These are phyloP conservation scores for Carex arenaria DNA, from an alignment of 202 grass and related monocot species.

Conservation along the genomic window DNA sequence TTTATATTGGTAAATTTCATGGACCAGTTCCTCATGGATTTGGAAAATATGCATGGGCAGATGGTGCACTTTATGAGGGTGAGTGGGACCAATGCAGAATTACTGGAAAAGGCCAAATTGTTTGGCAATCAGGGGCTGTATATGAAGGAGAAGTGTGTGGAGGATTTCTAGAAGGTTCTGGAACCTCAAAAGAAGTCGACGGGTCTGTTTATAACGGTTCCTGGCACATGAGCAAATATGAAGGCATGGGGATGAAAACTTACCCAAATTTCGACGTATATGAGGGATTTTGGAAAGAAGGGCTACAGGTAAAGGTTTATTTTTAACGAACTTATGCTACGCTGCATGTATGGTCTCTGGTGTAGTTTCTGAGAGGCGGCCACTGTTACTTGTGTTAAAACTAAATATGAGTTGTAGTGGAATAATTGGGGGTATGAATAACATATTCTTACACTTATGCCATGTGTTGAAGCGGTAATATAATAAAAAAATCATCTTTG, in stretches of 20 bases:
- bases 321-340: not conserved
- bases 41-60: conserved; percentile 84
- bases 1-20: conserved; percentile 70
- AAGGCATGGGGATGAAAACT: conserved; percentile 76
- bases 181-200: conserved; percentile 60
- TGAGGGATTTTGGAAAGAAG: conserved; percentile 94
- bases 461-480: not conserved
- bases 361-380: not conserved
- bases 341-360: not conserved
- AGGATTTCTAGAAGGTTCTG: conserved; percentile 82
- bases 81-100: conserved; percentile 92
- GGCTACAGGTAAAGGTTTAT: conserved; percentile 37
- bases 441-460: not conserved
- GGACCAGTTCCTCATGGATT: conserved; percentile 75
- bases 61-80: conserved; percentile 72
- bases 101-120: conserved; percentile 60
- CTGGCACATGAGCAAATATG: conserved; percentile 90
- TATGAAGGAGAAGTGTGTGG: conserved; percentile 86
- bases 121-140: conserved; percentile 70
- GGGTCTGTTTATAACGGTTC: conserved; percentile 69
- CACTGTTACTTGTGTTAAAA: not conserved
- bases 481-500: not conserved
- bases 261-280: conserved; percentile 73
- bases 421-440: not conserved
- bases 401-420: not conserved